phyloP scores from a whole-genome alignment of 2,329 filamentous ascomycete genomes.

The Talaromyces sp. region DNA sequence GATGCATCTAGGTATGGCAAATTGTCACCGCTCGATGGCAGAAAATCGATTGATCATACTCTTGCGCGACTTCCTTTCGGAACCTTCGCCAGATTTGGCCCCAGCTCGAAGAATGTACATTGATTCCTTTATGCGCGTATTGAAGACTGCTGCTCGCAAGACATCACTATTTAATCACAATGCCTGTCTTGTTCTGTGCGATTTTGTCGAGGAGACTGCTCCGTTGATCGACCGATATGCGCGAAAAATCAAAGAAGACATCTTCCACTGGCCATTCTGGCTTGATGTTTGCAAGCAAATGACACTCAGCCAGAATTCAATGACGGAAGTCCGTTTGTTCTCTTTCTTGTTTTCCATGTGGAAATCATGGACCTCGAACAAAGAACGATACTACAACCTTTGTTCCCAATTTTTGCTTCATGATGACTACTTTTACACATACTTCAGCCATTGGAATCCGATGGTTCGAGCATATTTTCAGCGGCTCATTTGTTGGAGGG shows the following conservation, averaged over 20 bases:
- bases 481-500: slow-evolving; percentile 83
- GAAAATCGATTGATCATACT: slow-evolving; percentile 83
- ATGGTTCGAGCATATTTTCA: slow-evolving; percentile 95
- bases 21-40: slow-evolving; percentile 77
- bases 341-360: slow-evolving; percentile 79
- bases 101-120: slow-evolving; percentile 69
- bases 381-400: slow-evolving; percentile 65
- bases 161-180: slow-evolving; percentile 79
- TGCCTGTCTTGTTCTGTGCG: slow-evolving; percentile 85
- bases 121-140: slow-evolving; percentile 68
- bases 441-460: slow-evolving; percentile 92
- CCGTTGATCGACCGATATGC: slow-evolving; percentile 63
- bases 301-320: slow-evolving; percentile 78
- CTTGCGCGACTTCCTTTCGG: slow-evolving; percentile 74
- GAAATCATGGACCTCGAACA: slow-evolving; percentile 67
- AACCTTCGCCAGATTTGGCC: slow-evolving; percentile 54
- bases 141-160: slow-evolving; percentile 71
- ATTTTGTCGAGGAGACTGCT: slow-evolving; percentile 81
- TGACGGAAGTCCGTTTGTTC: slow-evolving; percentile 82
- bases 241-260: slow-evolving; percentile 46
- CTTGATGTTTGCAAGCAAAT: slow-evolving; percentile 75
- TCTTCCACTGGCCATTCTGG: slow-evolving; percentile 73
- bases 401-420: slow-evolving; percentile 75
- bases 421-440: slow-evolving; percentile 71
- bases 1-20: slow-evolving; percentile 63